Base-by-base conservation (phyloP, 306 rosid genomes). In the Medicago truncatula region DNA sequence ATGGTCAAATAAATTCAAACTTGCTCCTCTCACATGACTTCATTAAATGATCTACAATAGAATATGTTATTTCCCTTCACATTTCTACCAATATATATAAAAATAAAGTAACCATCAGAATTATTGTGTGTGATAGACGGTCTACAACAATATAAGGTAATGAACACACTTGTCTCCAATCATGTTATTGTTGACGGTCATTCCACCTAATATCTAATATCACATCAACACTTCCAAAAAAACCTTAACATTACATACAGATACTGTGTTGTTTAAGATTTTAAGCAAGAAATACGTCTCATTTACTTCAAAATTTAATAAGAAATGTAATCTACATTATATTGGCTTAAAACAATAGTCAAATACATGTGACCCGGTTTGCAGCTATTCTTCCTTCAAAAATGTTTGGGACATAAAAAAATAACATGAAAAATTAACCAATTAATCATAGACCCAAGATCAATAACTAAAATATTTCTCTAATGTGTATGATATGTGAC, bases 31-130 rank as follows among this genome's bases (percentile, higher is more conserved):
- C 57, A 47, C 65, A 50, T 20, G 15, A 72, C 40, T 60, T 23
- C 18, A 52, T 15, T 46, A 47, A 50, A 28, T 46, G 47, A 81
- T 40, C 61, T 52, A 44, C 38, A 17, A 53, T 63, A 53, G 9
- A 58, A 23, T 62, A 54, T 20, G 13, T 46, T 75, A 44, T 57
- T 67, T 14, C 61, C 39, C 28, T 67, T 67, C 17, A 56, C 16
- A 44, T 73, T 38, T 52, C 16, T 49, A 21, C 18, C 44, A 21
- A 67, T 47, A 67, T 56, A 57, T 73, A 49, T 15, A 80, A 34
- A 17, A 57, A 47, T 20, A 15, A 14, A 67, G 38, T n/a, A 58
- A 54, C 36, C 9, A 28, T 40, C 52, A 17, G 44, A 17, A 17
- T 52, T 40, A 25, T 1, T 25, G 36, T 28, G 31, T n/a, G n/a